Conservation (phyloP, 257 asterid genomes). For the Penstemon eatonii region DNA sequence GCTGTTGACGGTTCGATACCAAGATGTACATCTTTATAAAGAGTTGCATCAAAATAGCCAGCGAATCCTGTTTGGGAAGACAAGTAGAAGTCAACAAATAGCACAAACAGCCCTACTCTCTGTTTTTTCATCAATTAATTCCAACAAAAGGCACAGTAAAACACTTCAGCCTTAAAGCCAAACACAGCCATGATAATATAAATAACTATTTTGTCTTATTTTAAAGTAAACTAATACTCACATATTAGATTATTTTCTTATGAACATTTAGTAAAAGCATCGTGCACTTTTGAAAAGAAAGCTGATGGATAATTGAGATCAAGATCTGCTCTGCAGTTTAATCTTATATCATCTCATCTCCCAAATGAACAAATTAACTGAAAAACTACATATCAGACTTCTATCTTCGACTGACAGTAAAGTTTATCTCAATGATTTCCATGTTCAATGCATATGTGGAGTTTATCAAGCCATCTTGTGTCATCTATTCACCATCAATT, state of each 20-base stretch:
- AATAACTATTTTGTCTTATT: no score
- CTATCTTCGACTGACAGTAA: conserved; percentile 1
- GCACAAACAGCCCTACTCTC: not conserved
- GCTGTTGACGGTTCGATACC: conserved; percentile 94
- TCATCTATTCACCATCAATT: not conserved
- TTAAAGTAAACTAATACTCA: no score
- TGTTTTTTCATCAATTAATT: not conserved
- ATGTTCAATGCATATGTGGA: no score
- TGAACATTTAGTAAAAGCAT: not conserved
- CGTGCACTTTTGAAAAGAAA: not conserved
- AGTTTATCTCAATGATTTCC: no score
- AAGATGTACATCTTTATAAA: conserved; percentile 92
- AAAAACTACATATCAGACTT: not conserved
- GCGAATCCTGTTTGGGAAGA: conserved; percentile 65
- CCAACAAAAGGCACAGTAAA: not conserved
- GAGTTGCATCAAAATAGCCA: conserved; percentile 93
- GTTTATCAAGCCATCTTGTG: not conserved
- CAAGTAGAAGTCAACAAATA: conserved; percentile 1
- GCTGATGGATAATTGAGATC: not conserved
- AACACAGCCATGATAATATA: no score
- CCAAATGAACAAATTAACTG: not conserved
- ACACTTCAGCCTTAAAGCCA: not conserved
- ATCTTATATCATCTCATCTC: not conserved
- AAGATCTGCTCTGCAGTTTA: not conserved
- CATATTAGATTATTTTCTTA: not conserved